phyloP scores from a whole-genome alignment of 108 stramenopile species.

The Stephanodiscus minutulus region DNA sequence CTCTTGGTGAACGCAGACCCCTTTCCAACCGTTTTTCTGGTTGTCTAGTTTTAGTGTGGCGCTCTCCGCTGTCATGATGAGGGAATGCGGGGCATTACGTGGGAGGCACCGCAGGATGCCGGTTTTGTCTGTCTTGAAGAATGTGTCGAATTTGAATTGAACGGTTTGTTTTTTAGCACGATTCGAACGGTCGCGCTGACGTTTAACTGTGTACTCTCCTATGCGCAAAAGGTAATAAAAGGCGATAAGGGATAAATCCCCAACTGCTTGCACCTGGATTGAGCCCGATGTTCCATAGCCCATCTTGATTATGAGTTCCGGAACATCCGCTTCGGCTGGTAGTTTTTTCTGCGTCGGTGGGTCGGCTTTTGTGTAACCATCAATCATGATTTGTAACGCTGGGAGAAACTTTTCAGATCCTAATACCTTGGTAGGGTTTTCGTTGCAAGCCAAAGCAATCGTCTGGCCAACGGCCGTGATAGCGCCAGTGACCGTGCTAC shows the following conservation, averaged over 20 bases:
- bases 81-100: neutral
- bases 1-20: neutral
- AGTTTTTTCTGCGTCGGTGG: neutral
- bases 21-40: too few relatives aligned
- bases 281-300: too few relatives aligned
- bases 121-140: neutral
- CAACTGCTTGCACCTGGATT: too few relatives aligned
- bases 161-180: conserved; percentile 3
- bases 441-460: conserved; percentile 9
- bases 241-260: neutral
- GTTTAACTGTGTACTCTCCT: conserved; percentile 6
- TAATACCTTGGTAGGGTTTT: neutral
- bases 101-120: neutral
- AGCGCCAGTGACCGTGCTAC: neutral
- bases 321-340: neutral
- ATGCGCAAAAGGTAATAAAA: conserved; percentile 8
- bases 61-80: neutral
- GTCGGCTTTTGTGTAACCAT: neutral
- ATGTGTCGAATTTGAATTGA: neutral
- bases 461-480: neutral
- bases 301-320: neutral
- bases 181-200: neutral
- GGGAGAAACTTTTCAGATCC: neutral
- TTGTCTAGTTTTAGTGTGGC: too few relatives aligned
- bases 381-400: neutral